phyloP scores from a whole-genome alignment of 2,329 filamentous ascomycete genomes.

The Monosporascus sp. region DNA sequence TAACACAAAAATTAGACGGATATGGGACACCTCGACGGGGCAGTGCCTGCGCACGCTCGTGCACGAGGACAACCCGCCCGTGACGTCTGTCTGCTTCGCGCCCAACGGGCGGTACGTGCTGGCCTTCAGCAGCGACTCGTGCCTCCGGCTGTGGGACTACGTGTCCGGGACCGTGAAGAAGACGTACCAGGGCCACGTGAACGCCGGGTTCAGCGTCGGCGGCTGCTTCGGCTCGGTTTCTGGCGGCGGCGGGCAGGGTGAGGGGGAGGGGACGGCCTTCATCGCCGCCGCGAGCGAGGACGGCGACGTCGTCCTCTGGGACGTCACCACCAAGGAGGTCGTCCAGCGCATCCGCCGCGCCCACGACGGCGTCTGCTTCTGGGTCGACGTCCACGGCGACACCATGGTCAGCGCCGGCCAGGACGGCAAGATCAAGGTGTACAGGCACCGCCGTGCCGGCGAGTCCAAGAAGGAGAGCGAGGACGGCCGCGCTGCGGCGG shows the following conservation, averaged over 20 bases:
- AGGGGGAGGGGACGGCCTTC: slow-evolving; percentile 40
- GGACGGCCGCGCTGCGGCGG: slow-evolving; percentile 8
- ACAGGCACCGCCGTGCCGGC: slow-evolving; percentile 25
- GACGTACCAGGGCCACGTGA: slow-evolving; percentile 91
- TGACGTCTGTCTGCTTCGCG: slow-evolving; percentile 84
- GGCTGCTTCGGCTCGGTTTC: slow-evolving; percentile 64
- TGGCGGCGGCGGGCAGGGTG: slow-evolving; percentile 18
- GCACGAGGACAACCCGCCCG: slow-evolving; percentile 90
- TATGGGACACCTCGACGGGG: slow-evolving; percentile 94
- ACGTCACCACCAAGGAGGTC: slow-evolving; percentile 78
- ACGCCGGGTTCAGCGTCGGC: slow-evolving; percentile 77
- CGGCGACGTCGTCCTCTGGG: slow-evolving; percentile 81
- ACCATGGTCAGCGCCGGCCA: slow-evolving; percentile 55
- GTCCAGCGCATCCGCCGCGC: slow-evolving; percentile 60
- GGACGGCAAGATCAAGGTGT: slow-evolving; percentile 49
- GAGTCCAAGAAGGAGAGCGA: no score
- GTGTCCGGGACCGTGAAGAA: slow-evolving; percentile 87
- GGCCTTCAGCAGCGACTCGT: slow-evolving; percentile 86
- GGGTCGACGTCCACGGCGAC: slow-evolving; percentile 56
- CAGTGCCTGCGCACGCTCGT: slow-evolving; percentile 93
- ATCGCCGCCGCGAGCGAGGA: slow-evolving; percentile 84
- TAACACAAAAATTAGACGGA: slow-evolving; percentile 48
- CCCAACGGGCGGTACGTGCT: slow-evolving; percentile 92
- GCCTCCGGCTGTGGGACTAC: slow-evolving; percentile 92
- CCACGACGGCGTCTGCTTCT: slow-evolving; percentile 57